A percentile compares a stretch with the other conserved stretches of the same genome.
Conservation (phyloP, 2,329 filamentous ascomycete genomes). For the Aspergillus fructus region DNA sequence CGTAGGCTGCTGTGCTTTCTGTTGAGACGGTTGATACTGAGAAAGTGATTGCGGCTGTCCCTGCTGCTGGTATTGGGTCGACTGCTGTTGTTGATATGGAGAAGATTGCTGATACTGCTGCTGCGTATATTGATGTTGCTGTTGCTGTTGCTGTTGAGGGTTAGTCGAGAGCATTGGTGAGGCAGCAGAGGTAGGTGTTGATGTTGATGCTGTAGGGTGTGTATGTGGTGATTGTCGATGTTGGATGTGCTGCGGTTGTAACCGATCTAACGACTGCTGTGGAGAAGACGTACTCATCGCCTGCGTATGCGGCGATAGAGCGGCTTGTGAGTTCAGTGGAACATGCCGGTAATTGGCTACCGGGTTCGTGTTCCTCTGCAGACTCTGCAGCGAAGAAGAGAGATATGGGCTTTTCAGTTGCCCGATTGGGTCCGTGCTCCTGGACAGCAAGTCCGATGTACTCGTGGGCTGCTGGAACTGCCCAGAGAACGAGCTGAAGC, state of each 20-base stretch:
- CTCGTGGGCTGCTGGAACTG: constrained; percentile 30
- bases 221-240: constrained; percentile 21
- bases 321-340: constrained; percentile 27
- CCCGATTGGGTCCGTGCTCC: constrained; percentile 28
- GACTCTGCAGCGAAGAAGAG: constrained; percentile 23
- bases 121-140: constrained; percentile 4
- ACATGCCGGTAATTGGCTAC: constrained; percentile 32
- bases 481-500: constrained; percentile 27
- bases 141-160: constrained; percentile 20
- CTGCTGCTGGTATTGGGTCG: background rate
- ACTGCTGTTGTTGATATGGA: background rate
- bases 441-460: constrained; percentile 29
- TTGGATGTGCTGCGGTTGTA: constrained; percentile 31
- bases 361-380: constrained; percentile 31
- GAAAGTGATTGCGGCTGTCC: constrained; percentile 18
- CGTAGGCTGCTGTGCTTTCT: constrained; percentile 2
- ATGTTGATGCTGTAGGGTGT: constrained; percentile 13
- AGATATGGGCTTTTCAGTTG: constrained; percentile 25
- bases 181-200: constrained; percentile 15
- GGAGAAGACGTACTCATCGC: constrained; percentile 31
- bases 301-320: constrained; percentile 29
- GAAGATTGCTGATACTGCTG: constrained; percentile 11
- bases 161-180: constrained; percentile 21
- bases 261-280: constrained; percentile 30
- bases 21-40: constrained; percentile 16